These are phyloP conservation scores for Carex myosuroides DNA, from an alignment of 176 grass and related monocot genomes.

Conservation along the genomic window DNA sequence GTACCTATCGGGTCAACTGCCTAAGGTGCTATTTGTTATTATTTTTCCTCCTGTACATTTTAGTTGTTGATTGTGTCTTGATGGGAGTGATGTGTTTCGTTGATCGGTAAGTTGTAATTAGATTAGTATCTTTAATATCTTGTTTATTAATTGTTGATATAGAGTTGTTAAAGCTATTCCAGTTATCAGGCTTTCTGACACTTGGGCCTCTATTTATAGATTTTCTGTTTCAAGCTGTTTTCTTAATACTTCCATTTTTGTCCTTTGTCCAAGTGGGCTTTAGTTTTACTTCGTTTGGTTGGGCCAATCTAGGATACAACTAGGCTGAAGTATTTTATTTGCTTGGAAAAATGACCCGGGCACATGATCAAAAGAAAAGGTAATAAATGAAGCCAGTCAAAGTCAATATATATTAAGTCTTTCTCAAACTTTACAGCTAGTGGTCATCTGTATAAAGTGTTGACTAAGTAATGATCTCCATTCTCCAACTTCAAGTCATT, in stretches of 20 bases:
- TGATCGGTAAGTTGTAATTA: not conserved
- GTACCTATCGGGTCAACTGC: slow-evolving; percentile 33
- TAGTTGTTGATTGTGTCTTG: not conserved
- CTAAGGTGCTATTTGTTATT: not conserved
- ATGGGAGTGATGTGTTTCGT: not conserved
- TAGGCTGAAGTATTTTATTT: not conserved
- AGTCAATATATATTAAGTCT: not conserved
- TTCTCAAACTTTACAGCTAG: not conserved
- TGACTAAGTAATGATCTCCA: not conserved
- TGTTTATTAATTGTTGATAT: not conserved
- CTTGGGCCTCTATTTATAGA: not conserved
- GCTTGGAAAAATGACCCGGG: not conserved
- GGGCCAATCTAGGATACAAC: not conserved
- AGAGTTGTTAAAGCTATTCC: not conserved
- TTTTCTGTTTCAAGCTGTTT: not conserved
- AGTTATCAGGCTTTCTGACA: not conserved
- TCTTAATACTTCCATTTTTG: not conserved
- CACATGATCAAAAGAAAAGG: not conserved
- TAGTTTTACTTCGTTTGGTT: not conserved
- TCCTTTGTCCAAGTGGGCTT: not conserved
- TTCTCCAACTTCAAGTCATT: not conserved
- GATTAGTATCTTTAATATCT: slow-evolving; percentile 2
- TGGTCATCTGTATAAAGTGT: not conserved
- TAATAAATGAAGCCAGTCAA: not conserved
- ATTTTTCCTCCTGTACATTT: not conserved